Evolutionary conservation across 306 rosid genomes (phyloP).

Genomic region (Trifolium dubium): DNA sequence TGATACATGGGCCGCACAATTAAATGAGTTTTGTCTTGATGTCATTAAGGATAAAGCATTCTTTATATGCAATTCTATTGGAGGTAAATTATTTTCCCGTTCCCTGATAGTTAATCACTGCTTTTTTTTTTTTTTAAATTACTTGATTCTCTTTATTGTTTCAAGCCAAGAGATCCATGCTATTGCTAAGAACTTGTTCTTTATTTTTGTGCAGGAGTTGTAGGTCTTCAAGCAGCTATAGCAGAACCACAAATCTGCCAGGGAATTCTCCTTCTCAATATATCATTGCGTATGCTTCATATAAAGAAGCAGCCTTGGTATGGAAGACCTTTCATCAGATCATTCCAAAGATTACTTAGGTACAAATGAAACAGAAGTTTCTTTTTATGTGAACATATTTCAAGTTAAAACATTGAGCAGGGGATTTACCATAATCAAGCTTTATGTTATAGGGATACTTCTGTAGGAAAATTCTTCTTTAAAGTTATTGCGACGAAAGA

Average conservation of each 20-base stretch:
- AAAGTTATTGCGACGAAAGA: slow-evolving; percentile 74
- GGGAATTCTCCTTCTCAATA: slow-evolving; percentile 78
- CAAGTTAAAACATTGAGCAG: slow-evolving; percentile 28
- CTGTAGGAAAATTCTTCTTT: slow-evolving; percentile 71
- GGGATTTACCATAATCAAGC: slow-evolving; percentile 35
- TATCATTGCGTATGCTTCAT: slow-evolving; percentile 94
- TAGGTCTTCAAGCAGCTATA: slow-evolving; percentile 96
- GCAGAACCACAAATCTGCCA: slow-evolving; percentile 70
- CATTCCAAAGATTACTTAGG: slow-evolving; percentile 91
- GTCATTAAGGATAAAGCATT: slow-evolving; percentile 80
- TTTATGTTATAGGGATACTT: slow-evolving; percentile 73
- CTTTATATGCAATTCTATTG: slow-evolving; percentile 92
- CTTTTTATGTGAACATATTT: slow-evolving; percentile 43
- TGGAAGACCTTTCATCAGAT: slow-evolving; percentile 77
- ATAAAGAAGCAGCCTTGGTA: slow-evolving; percentile 96
- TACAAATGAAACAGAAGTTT: slow-evolving; percentile 38
- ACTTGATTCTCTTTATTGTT: slow-evolving; percentile 4
- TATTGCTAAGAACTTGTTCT: slow-evolving; percentile 8
- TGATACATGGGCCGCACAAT: slow-evolving; percentile 93
- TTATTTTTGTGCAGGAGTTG: slow-evolving; percentile 68
- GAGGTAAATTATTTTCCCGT: slow-evolving; percentile 59
- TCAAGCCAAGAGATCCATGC: background rate
- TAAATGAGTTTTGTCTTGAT: slow-evolving; percentile 75
- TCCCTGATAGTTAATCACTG: slow-evolving; percentile 3
- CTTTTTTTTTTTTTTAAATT: background rate